Evolutionary conservation across 1,284 basidiomycete species (phyloP).

Genomic region (Pisolithus thermaeus): DNA sequence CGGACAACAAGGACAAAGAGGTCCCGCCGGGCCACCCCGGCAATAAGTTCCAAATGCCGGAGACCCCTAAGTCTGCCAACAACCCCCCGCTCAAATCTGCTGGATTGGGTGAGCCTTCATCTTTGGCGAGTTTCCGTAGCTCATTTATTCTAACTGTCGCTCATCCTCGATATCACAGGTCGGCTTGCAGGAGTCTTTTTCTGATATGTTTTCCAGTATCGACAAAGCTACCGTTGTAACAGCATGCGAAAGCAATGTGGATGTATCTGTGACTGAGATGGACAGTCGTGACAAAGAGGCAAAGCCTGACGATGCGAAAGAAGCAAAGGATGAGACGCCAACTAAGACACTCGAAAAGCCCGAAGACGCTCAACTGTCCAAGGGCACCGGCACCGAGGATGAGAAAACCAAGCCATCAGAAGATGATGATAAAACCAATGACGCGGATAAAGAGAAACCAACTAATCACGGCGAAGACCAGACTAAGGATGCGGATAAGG

Average conservation of each 20-base stretch:
- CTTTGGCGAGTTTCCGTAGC: constrained; percentile 21
- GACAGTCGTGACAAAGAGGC: constrained; percentile 1
- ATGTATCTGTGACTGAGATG: constrained; percentile 20
- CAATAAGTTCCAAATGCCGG: not conserved
- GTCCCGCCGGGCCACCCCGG: not conserved
- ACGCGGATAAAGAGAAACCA: not conserved
- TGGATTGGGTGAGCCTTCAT: constrained; percentile 29
- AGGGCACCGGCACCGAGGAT: not conserved
- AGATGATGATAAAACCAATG: not conserved
- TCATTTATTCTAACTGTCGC: constrained; percentile 24
- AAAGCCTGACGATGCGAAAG: not conserved
- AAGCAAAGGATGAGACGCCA: not conserved
- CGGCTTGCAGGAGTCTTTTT: constrained; percentile 1
- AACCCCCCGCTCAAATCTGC: not conserved
- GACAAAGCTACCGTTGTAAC: constrained; percentile 22
- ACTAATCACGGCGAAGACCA: constrained; percentile 3
- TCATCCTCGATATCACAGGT: constrained; percentile 24
- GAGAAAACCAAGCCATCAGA: not conserved
- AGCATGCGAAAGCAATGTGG: constrained; percentile 17
- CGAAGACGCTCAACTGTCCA: too few relatives aligned
- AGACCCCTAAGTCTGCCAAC: not conserved
- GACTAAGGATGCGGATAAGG: constrained; percentile 21
- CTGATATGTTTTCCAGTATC: constrained; percentile 13
- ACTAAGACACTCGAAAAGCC: too few relatives aligned
- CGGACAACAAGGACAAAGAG: constrained; percentile 4